Percentiles rank a stretch among this genome's conserved stretches.
phyloP scores from a whole-genome alignment of 2,329 filamentous ascomycete species.

The Colletotrichum euphorbiae region DNA sequence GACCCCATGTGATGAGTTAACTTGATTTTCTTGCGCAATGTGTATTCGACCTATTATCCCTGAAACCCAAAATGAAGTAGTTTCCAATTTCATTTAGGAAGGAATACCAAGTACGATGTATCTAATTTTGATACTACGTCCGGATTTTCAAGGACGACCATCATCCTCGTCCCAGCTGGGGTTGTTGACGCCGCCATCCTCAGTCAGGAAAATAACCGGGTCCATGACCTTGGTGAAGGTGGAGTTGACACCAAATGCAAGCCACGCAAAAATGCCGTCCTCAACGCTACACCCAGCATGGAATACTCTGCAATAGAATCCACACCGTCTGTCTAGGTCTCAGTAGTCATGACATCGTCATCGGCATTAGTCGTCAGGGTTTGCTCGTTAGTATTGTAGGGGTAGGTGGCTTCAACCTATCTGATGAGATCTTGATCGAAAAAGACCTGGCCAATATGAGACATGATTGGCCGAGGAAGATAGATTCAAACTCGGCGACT shows the following conservation, averaged over 20 bases:
- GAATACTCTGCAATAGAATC: neutral
- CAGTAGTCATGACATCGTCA: neutral
- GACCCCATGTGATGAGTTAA: no score
- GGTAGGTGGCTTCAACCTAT: slow-evolving; percentile 58
- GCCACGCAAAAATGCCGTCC: neutral
- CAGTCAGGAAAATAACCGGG: neutral
- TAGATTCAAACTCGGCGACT: slow-evolving; percentile 52
- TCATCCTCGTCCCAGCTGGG: neutral
- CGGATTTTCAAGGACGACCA: neutral
- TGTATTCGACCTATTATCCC: no score
- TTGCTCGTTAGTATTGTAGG: slow-evolving; percentile 61
- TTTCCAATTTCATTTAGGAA: no score
- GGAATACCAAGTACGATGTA: no score
- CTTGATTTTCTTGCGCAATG: no score
- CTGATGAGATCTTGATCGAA: slow-evolving; percentile 9
- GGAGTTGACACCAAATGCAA: neutral
- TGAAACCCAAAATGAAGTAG: no score
- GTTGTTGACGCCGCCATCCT: neutral
- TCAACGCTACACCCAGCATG: neutral
- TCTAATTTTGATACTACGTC: no score
- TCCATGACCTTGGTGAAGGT: neutral
- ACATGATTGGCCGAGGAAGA: slow-evolving; percentile 55
- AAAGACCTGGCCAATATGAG: slow-evolving; percentile 43
- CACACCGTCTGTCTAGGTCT: neutral
- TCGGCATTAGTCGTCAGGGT: slow-evolving; percentile 49